Percentiles rank a stretch among this genome's conserved stretches.
Conservation (phyloP, 139 green algal species). For the Picochlorum sp. region DNA sequence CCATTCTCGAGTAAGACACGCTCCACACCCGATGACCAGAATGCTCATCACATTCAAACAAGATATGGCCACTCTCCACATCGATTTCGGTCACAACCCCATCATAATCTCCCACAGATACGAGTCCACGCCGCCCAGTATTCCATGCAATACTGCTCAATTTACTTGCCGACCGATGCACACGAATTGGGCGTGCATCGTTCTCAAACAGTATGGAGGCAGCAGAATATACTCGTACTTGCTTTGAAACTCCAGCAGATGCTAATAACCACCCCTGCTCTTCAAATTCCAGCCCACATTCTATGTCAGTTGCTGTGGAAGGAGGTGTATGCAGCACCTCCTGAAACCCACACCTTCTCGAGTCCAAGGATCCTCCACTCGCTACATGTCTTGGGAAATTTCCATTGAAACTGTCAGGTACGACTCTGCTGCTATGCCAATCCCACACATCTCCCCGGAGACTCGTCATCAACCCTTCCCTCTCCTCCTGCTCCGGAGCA, state of each 20-base stretch:
- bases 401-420: too few relatives aligned
- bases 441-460: too few relatives aligned
- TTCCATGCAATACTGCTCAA: slow-evolving; percentile 70
- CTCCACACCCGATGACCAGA: slow-evolving; percentile 65
- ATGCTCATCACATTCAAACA: slow-evolving; percentile 56
- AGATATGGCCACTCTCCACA: slow-evolving; percentile 49
- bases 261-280: slow-evolving; percentile 45
- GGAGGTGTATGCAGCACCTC: neutral
- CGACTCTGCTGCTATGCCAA: too few relatives aligned
- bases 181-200: neutral
- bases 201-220: neutral
- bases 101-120: slow-evolving; percentile 72
- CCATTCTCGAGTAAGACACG: slow-evolving; percentile 51
- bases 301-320: slow-evolving; percentile 28
- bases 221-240: slow-evolving; percentile 40
- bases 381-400: too few relatives aligned
- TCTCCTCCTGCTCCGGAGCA: too few relatives aligned
- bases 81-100: slow-evolving; percentile 55
- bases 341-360: too few relatives aligned
- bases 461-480: too few relatives aligned
- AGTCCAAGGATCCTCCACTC: too few relatives aligned
- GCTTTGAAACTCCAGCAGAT: slow-evolving; percentile 51
- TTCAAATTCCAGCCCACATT: slow-evolving; percentile 58
- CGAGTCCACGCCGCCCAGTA: slow-evolving; percentile 41
- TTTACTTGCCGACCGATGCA: slow-evolving; percentile 56